Conservation (phyloP, 2,329 filamentous ascomycete genomes). For the Apiospora kogelbergensis region DNA sequence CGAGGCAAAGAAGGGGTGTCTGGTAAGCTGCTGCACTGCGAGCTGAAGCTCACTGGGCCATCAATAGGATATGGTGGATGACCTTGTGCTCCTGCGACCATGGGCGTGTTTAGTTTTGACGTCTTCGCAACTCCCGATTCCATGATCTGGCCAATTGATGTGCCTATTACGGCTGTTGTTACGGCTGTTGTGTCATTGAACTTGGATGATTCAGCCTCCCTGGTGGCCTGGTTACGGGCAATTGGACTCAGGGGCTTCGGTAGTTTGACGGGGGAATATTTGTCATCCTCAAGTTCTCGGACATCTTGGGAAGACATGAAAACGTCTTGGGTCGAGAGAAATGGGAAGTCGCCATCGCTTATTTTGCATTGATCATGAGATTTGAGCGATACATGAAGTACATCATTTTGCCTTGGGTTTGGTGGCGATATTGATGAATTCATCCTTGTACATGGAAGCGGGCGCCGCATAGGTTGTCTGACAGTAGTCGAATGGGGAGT, state of each 20-base stretch:
- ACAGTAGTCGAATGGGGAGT: neutral
- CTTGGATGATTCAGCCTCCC: neutral
- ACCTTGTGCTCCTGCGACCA: neutral
- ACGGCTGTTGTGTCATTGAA: neutral
- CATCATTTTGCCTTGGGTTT: neutral
- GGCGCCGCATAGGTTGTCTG: neutral
- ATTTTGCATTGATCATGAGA: neutral
- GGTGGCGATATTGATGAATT: neutral
- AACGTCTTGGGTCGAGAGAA: conserved; percentile 47
- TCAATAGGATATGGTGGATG: neutral
- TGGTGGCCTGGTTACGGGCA: neutral
- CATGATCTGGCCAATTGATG: neutral
- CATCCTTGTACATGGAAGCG: neutral
- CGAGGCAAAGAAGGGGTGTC: neutral
- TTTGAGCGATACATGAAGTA: neutral
- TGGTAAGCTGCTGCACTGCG: neutral
- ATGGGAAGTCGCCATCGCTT: conserved; percentile 27
- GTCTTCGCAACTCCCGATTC: neutral
- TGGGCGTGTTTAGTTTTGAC: neutral
- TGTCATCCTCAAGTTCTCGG: conserved; percentile 36
- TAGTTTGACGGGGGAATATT: neutral
- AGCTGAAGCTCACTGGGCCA: neutral
- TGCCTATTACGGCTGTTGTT: neutral
- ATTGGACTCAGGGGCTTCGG: neutral
- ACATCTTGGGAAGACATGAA: conserved; percentile 47